These are phyloP conservation scores for Populus hybrid DNA, from an alignment of 441 rosid species.

Conservation along the genomic window DNA sequence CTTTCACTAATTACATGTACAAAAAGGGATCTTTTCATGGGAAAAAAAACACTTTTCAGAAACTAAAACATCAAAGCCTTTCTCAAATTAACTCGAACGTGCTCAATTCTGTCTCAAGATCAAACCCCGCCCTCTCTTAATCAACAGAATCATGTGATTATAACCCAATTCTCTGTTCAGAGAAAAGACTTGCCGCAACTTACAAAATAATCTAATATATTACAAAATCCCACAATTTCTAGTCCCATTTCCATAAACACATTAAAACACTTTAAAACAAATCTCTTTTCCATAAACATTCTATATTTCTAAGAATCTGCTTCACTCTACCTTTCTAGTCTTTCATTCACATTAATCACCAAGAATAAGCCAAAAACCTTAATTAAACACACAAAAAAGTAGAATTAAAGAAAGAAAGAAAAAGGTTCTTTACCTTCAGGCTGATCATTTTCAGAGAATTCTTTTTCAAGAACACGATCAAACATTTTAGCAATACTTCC, in stretches of 20 bases:
- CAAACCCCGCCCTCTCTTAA: not conserved
- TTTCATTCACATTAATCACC: not conserved
- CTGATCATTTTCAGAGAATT: constrained; percentile 86
- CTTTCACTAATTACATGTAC: too few relatives aligned
- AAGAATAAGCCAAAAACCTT: not conserved
- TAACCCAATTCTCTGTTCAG: not conserved
- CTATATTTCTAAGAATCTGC: not conserved
- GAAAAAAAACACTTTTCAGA: not conserved
- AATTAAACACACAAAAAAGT: not conserved
- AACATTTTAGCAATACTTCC: constrained; percentile 91
- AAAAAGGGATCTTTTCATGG: not conserved
- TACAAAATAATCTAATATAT: not conserved
- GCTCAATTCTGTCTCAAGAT: not conserved
- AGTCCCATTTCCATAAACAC: not conserved
- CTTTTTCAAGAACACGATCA: constrained; percentile 91
- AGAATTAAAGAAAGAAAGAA: not conserved
- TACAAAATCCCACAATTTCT: not conserved
- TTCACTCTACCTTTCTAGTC: not conserved
- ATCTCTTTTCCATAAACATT: not conserved
- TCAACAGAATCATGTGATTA: not conserved
- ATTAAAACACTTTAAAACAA: not conserved
- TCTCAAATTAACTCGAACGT: not conserved
- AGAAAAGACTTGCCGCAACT: not conserved
- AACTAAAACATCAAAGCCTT: not conserved
- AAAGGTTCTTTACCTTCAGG: constrained; percentile 57